Percentiles rank a stretch among this genome's conserved stretches.
Conservation (phyloP, 176 grass and related monocot species). For the Triticum monococcum region DNA sequence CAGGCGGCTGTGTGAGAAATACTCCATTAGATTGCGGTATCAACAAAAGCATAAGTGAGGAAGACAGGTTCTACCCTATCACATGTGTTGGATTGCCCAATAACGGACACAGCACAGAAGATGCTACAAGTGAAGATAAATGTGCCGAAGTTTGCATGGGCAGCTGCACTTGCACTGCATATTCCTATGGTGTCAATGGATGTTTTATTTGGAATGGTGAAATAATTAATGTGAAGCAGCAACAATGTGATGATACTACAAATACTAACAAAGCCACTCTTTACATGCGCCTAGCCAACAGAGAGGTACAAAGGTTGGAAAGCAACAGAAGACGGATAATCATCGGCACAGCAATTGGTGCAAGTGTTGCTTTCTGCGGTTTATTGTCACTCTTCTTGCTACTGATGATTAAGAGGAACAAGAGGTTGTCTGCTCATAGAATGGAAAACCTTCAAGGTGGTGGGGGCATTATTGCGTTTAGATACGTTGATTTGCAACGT, state of each 20-base stretch:
- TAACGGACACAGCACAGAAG: slow-evolving; percentile 19
- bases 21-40: slow-evolving; percentile 40
- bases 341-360: background rate
- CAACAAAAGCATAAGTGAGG: background rate
- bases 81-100: slow-evolving; percentile 32
- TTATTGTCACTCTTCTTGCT: slow-evolving; percentile 11
- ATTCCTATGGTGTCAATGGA: slow-evolving; percentile 32
- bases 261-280: slow-evolving; percentile 34
- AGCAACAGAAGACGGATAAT: background rate
- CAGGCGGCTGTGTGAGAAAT: slow-evolving; percentile 48
- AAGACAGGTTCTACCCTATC: slow-evolving; percentile 50
- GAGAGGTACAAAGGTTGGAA: slow-evolving; percentile 27
- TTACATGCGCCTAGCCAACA: slow-evolving; percentile 45
- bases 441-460: slow-evolving; percentile 10
- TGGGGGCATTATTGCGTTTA: slow-evolving; percentile 36
- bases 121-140: slow-evolving; percentile 26
- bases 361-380: slow-evolving; percentile 5
- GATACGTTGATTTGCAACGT: slow-evolving; percentile 36
- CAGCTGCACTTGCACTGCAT: slow-evolving; percentile 59
- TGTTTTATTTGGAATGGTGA: slow-evolving; percentile 47
- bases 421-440: background rate
- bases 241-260: slow-evolving; percentile 19
- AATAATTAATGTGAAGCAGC: slow-evolving; percentile 53
- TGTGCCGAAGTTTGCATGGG: slow-evolving; percentile 41
- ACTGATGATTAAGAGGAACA: slow-evolving; percentile 10